These are phyloP conservation scores for Hymenoscyphus albidus DNA, from an alignment of 2,329 filamentous ascomycete genomes.

Conservation along the genomic window DNA sequence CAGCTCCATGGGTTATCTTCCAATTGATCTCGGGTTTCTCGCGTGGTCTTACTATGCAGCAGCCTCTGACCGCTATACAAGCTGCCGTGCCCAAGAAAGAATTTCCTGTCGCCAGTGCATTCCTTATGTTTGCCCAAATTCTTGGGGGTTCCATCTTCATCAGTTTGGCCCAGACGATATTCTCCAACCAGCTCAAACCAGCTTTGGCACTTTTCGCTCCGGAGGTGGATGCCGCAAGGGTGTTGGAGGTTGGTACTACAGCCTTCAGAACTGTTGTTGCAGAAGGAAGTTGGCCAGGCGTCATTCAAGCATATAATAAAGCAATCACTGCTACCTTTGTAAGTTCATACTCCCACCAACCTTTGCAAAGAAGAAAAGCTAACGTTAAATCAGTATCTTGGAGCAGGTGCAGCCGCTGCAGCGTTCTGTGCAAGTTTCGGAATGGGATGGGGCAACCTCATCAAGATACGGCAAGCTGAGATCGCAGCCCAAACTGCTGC, in stretches of 20 bases:
- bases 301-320: slow-evolving; percentile 41
- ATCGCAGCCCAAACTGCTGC: not conserved
- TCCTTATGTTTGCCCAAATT: slow-evolving; percentile 36
- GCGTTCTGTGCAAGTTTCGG: slow-evolving; percentile 16
- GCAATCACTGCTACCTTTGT: slow-evolving; percentile 26
- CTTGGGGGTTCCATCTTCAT: slow-evolving; percentile 35
- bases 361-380: not conserved
- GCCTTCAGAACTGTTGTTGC: slow-evolving; percentile 37
- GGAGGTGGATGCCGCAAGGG: slow-evolving; percentile 29
- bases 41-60: slow-evolving; percentile 24
- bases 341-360: not conserved
- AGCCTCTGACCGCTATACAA: slow-evolving; percentile 36
- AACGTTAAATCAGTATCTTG: slow-evolving; percentile 14
- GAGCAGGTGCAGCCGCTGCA: slow-evolving; percentile 12
- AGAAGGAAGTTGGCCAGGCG: slow-evolving; percentile 34
- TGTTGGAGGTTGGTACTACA: slow-evolving; percentile 41
- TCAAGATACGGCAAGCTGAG: not conserved
- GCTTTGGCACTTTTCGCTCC: slow-evolving; percentile 36
- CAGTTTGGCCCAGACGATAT: slow-evolving; percentile 33
- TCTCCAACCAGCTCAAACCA: slow-evolving; percentile 25
- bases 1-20: slow-evolving; percentile 25
- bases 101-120: slow-evolving; percentile 35
- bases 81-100: slow-evolving; percentile 28
- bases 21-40: slow-evolving; percentile 27
- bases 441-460: slow-evolving; percentile 13